Evolutionary conservation across 441 rosid genomes (phyloP).

Genomic region (Jatropha multifida): DNA sequence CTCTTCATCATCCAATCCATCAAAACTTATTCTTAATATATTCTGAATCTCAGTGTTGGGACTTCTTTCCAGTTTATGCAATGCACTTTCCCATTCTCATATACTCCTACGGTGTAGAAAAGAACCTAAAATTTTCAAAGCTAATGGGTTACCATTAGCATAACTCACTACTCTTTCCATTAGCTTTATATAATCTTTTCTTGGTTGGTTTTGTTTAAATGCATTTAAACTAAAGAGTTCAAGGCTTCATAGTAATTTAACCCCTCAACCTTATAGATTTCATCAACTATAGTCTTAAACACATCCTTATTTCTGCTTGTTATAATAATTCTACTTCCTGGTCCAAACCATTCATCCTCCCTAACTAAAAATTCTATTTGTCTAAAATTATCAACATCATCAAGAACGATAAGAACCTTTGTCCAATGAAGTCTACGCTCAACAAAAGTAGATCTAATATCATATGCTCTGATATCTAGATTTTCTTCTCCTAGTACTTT

Average conservation of each 20-base stretch:
- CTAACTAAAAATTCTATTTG: not conserved
- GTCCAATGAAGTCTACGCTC: not conserved
- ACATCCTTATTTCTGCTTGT: slow-evolving; percentile 7
- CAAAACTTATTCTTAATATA: not conserved
- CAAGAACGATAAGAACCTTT: not conserved
- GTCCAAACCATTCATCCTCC: not conserved
- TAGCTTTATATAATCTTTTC: not conserved
- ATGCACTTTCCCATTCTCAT: not conserved
- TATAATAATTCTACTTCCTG: not conserved
- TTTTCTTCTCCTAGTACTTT: not conserved
- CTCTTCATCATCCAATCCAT: not conserved
- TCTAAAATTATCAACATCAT: not conserved
- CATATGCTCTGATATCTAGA: not conserved
- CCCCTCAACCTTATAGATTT: not conserved
- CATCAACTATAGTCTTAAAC: not conserved
- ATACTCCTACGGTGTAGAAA: not conserved
- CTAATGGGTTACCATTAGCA: slow-evolving; percentile 1
- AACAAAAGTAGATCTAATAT: not conserved
- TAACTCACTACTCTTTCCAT: not conserved
- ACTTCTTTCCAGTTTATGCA: not conserved
- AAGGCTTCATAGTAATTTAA: not conserved
- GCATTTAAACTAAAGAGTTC: slow-evolving; percentile 3
- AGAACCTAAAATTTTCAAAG: not conserved
- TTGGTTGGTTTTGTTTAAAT: not conserved
- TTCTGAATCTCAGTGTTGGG: not conserved